Evolutionary conservation across 306 rosid genomes (phyloP), one percentile per base, ranked within the genome.

Genomic region (Hylodesmum podocarpum): DNA sequence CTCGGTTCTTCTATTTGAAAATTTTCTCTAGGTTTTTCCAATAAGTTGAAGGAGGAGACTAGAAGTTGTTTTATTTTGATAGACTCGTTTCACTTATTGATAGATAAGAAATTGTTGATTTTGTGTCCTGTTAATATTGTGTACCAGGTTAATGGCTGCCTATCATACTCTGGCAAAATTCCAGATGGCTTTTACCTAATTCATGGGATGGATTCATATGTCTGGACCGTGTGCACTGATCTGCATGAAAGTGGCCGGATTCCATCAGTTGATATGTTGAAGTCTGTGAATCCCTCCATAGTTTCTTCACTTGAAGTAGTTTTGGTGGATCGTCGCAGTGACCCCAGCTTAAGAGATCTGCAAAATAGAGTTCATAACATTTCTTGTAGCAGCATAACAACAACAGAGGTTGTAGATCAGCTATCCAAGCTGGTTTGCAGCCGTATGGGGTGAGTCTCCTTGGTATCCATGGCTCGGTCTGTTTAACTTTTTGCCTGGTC

Each of bases 141-240:
- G 87, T 72, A 70, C 74, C 88, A 96, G 99, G 99, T 96, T 73
- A 93, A 91, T 80, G 98, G 99, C 72, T 96, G 99, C 82, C 88
- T 96, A 31, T 93, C 99, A 33, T 96, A 96, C 90, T 89, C 70
- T 0, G 93, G 91, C 83, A 91, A 87, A 81, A 82, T 96, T 80
- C 98, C 98, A 9, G 98, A 96, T 82, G 99, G 96, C 53, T 96
- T 92, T 86, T 96, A 92, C 85, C 77, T 88, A 16, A 91, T 96
- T 84, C 88, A 84, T 61, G 99, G 99, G 76, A 88, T 96, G 93
- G 89, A 91, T 85, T 91, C 98, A 25, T 92, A 91, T 86, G 86
- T 96, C 44, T 96, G 99, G 99, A 79, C 88, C 5, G 79, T 96
- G 76, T 96, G 99, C 87, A 89, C 93, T 81, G 96, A 89, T 86